Evolutionary conservation across 1,139 yeast species (phyloP).

Genomic region (Arxiozyma bovina): DNA sequence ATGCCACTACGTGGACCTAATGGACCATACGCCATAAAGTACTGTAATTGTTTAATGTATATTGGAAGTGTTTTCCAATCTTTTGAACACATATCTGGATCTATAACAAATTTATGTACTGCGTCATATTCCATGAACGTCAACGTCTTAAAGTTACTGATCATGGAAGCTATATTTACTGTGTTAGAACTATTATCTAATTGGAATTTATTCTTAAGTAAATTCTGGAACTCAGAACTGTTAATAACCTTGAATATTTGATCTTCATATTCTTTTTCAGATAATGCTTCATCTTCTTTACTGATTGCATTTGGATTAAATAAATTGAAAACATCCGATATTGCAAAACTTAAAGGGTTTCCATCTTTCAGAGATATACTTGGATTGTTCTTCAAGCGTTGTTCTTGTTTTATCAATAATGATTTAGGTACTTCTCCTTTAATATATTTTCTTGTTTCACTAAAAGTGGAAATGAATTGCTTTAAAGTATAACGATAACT

Average conservation of each 20-base stretch:
- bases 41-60: conserved; percentile 19
- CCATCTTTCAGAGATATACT: conserved; percentile 8
- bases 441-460: background rate
- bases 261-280: conserved; percentile 6
- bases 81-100: background rate
- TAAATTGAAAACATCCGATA: conserved; percentile 19
- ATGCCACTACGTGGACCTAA: conserved; percentile 24
- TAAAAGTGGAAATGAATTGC: background rate
- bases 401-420: conserved; percentile 9
- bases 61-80: conserved; percentile 18
- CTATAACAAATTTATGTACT: conserved; percentile 8
- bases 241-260: conserved; percentile 8
- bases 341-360: conserved; percentile 13
- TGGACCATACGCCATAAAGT: conserved; percentile 22
- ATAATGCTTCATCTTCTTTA: conserved; percentile 21
- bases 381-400: conserved; percentile 5
- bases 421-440: conserved; percentile 7
- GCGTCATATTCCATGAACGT: conserved; percentile 13
- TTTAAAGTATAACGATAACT: background rate
- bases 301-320: conserved; percentile 19
- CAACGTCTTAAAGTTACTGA: conserved; percentile 10
- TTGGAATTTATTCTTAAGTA: conserved; percentile 12
- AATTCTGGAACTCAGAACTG: conserved; percentile 11
- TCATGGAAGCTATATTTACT: conserved; percentile 8
- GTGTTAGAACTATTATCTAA: conserved; percentile 1